Evolutionary conservation across 768 basidiomycete genomes (phyloP).

Genomic region (Agaricus sinodeliciosus): DNA sequence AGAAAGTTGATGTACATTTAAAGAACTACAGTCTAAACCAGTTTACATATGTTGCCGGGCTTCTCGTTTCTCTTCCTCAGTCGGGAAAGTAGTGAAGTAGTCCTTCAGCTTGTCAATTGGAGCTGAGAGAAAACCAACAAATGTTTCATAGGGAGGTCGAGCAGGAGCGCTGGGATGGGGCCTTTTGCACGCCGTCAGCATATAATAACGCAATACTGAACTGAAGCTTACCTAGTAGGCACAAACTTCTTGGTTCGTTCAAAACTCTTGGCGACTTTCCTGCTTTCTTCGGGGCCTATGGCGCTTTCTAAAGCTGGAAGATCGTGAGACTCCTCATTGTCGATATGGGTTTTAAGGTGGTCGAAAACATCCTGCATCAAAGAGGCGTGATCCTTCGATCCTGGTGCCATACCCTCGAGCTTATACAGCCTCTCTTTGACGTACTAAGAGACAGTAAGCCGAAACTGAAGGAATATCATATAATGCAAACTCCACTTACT

Average conservation of each 20-base stretch:
- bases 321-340: slow-evolving; percentile 52
- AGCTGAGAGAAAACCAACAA: slow-evolving; percentile 44
- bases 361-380: slow-evolving; percentile 40
- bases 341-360: slow-evolving; percentile 45
- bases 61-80: slow-evolving; percentile 6
- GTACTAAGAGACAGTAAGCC: slow-evolving; percentile 14
- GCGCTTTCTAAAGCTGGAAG: slow-evolving; percentile 45
- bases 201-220: background rate
- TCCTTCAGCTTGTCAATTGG: slow-evolving; percentile 59
- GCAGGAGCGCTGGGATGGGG: slow-evolving; percentile 32
- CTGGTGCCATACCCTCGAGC: slow-evolving; percentile 38
- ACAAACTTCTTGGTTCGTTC: slow-evolving; percentile 54
- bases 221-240: slow-evolving; percentile 43
- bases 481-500: slow-evolving; percentile 16
- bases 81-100: slow-evolving; percentile 26
- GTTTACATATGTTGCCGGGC: background rate
- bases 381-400: slow-evolving; percentile 34
- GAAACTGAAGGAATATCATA: background rate
- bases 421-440: slow-evolving; percentile 35
- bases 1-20: too few species aligned
- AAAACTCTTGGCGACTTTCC: slow-evolving; percentile 40
- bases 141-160: slow-evolving; percentile 54
- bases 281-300: slow-evolving; percentile 37
- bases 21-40: too few species aligned
- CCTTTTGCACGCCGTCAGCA: background rate